Conservation (phyloP, 2,329 filamentous ascomycete species). For the Monilinia polystroma region DNA sequence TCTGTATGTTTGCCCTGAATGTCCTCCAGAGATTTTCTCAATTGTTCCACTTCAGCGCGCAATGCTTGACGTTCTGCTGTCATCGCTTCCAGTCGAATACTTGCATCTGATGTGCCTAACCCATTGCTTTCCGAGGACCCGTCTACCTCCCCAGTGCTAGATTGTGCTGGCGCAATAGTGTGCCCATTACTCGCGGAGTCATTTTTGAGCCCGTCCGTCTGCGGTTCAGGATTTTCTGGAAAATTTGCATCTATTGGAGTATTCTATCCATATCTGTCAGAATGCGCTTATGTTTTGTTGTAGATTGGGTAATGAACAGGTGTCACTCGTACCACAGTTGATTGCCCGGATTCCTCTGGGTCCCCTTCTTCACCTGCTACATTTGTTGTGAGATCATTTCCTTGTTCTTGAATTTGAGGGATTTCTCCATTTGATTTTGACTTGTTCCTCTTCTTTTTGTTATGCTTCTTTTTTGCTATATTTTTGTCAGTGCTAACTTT, state of each 20-base stretch:
- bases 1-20: conserved; percentile 71
- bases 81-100: conserved; percentile 59
- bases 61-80: conserved; percentile 78
- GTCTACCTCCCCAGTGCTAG: conserved; percentile 16
- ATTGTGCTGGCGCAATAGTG: conserved; percentile 25
- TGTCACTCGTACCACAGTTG: conserved; percentile 40
- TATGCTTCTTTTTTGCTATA: conserved; percentile 54
- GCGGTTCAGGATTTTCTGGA: conserved; percentile 28
- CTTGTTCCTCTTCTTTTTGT: conserved; percentile 55
- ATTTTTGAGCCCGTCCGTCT: conserved; percentile 37
- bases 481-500: conserved; percentile 32
- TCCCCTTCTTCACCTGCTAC: conserved; percentile 44
- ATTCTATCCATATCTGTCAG: conserved; percentile 35
- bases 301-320: conserved; percentile 36
- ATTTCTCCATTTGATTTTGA: conserved; percentile 43
- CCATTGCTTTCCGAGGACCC: conserved; percentile 28
- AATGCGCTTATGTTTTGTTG: conserved; percentile 26
- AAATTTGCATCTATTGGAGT: conserved; percentile 36
- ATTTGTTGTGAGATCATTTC: conserved; percentile 43
- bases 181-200: conserved; percentile 35
- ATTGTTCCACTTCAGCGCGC: conserved; percentile 74
- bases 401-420: conserved; percentile 35
- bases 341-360: conserved; percentile 44
- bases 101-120: conserved; percentile 37
- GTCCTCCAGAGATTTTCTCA: conserved; percentile 77